Evolutionary conservation across 768 basidiomycete species (phyloP).

Genomic region (Mycena polygramma): DNA sequence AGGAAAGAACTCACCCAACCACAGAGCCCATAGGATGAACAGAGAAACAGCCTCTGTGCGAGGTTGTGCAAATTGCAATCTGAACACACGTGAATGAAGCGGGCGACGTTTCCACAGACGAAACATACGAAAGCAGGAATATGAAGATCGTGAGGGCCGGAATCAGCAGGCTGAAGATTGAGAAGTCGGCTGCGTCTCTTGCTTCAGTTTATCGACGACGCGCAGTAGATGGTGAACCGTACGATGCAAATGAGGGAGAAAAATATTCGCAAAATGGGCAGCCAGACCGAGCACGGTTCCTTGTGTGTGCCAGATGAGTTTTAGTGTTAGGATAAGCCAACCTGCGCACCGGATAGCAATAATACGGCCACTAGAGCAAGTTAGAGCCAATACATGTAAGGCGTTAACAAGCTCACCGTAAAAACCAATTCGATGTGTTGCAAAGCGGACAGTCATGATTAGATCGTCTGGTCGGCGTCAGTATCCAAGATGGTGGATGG

Average conservation of each 20-base stretch:
- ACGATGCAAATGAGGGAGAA: slow-evolving; percentile 78
- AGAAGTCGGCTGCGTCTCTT: slow-evolving; percentile 70
- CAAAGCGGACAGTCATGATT: slow-evolving; percentile 73
- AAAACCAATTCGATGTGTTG: slow-evolving; percentile 60
- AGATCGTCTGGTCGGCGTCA: not conserved
- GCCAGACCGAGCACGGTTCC: slow-evolving; percentile 76
- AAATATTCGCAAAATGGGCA: slow-evolving; percentile 74
- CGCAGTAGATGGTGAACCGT: slow-evolving; percentile 14
- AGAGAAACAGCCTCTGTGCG: slow-evolving; percentile 68
- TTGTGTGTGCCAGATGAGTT: slow-evolving; percentile 34
- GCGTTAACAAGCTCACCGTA: slow-evolving; percentile 16
- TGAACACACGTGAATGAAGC: slow-evolving; percentile 43
- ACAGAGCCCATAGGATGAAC: slow-evolving; percentile 70
- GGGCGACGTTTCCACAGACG: not conserved
- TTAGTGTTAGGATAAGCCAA: slow-evolving; percentile 1
- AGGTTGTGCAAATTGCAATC: slow-evolving; percentile 80
- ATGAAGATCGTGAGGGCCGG: slow-evolving; percentile 75
- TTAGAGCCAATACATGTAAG: slow-evolving; percentile 3
- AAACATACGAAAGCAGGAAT: slow-evolving; percentile 69
- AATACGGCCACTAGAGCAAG: slow-evolving; percentile 56
- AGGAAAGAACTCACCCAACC: slow-evolving; percentile 69
- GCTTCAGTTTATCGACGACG: not conserved
- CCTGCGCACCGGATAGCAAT: slow-evolving; percentile 55
- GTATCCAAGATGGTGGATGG: not conserved
- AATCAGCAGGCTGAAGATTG: slow-evolving; percentile 75